phyloP scores from a whole-genome alignment of 106 monocot species.

The Narthecium ossifragum region DNA sequence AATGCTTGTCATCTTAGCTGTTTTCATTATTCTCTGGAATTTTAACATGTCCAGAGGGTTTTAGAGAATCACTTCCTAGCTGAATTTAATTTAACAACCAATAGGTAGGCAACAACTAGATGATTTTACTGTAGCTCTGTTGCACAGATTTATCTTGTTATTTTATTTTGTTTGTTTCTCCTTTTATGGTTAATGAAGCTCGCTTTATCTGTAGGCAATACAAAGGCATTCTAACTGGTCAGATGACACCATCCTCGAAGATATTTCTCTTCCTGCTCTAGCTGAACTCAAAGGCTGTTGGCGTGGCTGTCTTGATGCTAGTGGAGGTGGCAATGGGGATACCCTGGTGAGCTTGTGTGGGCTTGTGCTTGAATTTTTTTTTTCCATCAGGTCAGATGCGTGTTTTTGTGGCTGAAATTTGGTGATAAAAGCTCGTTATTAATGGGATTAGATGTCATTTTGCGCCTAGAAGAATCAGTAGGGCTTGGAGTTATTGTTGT shows the following conservation, averaged over 20 bases:
- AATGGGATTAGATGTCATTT: no score
- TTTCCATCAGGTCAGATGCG: no score
- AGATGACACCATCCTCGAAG: slow-evolving; percentile 74
- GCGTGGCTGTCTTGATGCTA: slow-evolving; percentile 95
- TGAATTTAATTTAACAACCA: no score
- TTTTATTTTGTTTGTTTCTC: neutral
- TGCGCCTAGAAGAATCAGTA: no score
- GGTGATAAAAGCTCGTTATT: no score
- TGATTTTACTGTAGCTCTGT: neutral
- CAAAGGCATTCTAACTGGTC: slow-evolving; percentile 46
- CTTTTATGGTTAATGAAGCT: neutral
- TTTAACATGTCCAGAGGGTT: no score
- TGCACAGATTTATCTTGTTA: neutral
- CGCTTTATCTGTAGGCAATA: slow-evolving; percentile 47
- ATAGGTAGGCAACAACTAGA: no score
- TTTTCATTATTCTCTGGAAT: no score
- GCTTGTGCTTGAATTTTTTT: neutral
- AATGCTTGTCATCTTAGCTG: no score
- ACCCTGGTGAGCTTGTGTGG: slow-evolving; percentile 55
- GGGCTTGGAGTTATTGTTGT: no score
- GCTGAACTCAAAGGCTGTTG: slow-evolving; percentile 87
- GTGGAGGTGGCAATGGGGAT: slow-evolving; percentile 98
- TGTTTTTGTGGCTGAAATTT: no score
- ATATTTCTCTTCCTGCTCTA: slow-evolving; percentile 84
- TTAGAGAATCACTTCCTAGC: no score